Base-by-base conservation (phyloP, 2,329 filamentous ascomycete species). In the Fusarium siculi region DNA sequence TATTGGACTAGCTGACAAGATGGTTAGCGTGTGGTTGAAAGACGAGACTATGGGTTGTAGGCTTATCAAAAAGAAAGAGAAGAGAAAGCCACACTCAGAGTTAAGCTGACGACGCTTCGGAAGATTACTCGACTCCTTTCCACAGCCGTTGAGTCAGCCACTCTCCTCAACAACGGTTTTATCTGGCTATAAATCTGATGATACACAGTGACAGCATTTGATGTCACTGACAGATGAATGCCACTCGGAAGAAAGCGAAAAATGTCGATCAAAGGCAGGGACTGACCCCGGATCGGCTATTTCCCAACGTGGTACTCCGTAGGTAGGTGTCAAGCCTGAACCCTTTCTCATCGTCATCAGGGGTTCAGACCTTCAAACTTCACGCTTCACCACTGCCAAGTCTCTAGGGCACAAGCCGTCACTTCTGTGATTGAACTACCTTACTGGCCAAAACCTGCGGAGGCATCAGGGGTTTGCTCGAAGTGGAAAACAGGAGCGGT, bases 281-380 rank as follows among this genome's bases (percentile, higher is more conserved):
- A 52, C 39, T 52, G n/a, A 10, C 55, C 71, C 74, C 65, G 30
- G 74, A 74, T 76, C 74, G 68, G 73, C 71, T 55, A 44, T 76
- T 47, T 60, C 71, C 61, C 54, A 57, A 66, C 50, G 46, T 63
- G 74, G 64, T 21, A 32, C 32, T 32, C 32, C 32, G 32, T 32
- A 37, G 40, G 34, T 46, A 46, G 8, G 42, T 21, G 43, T 25
- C 30, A 47, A 59, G 21, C n/a, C 32, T 16, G 19, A 43, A 37
- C 50, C 25, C 30, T 42, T n/a, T 25, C 8, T n/a, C 18, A 34
- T 47, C 25, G 21, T 28, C 18, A 46, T 40, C 18, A 63, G 63
- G 62, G 65, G 54, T 42, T 28, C 30, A 32, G 5, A 32, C 32
- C 30, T 32, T 32, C 32, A 32, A 14, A 5, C 32, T 32, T 32